Evolutionary conservation across 129 eudicot species (phyloP).

Genomic region (Flaveria brownii): DNA sequence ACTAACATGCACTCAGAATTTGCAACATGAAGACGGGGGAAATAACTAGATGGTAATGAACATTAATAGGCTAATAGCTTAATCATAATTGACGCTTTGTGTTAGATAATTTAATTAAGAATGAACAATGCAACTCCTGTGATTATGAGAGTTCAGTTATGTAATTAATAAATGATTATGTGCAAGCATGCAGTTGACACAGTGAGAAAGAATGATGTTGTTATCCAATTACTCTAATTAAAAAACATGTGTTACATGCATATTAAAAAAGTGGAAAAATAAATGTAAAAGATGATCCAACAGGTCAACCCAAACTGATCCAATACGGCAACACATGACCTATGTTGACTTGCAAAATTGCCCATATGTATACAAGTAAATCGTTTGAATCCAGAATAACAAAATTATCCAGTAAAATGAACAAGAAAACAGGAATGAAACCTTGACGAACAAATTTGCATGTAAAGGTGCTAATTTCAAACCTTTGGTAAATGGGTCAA

Average conservation of each 20-base stretch:
- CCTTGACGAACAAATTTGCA: conserved; percentile 10
- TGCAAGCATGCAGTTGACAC: conserved; percentile 8
- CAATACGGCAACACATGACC: not conserved
- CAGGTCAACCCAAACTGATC: not conserved
- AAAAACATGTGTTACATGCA: not conserved
- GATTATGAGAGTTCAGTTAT: conserved; percentile 17
- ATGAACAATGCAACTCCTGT: not conserved
- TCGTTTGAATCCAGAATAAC: not conserved
- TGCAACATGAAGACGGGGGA: not conserved
- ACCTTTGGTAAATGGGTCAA: not conserved
- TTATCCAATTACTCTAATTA: not conserved
- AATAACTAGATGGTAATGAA: not conserved
- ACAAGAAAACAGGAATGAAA: conserved; percentile 2
- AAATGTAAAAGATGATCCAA: conserved; percentile 3
- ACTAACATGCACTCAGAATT: not conserved
- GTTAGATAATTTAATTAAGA: not conserved
- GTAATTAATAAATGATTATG: not conserved
- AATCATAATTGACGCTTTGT: not conserved
- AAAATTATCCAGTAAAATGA: conserved; percentile 2
- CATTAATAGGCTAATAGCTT: not conserved
- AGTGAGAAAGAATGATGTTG: not conserved
- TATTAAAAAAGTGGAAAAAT: not conserved
- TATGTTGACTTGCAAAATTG: conserved; percentile 2
- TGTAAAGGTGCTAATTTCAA: not conserved
- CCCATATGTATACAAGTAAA: not conserved